phyloP scores from a whole-genome alignment of 2,329 filamentous ascomycete species.

The Colletotrichum ledebouriae region DNA sequence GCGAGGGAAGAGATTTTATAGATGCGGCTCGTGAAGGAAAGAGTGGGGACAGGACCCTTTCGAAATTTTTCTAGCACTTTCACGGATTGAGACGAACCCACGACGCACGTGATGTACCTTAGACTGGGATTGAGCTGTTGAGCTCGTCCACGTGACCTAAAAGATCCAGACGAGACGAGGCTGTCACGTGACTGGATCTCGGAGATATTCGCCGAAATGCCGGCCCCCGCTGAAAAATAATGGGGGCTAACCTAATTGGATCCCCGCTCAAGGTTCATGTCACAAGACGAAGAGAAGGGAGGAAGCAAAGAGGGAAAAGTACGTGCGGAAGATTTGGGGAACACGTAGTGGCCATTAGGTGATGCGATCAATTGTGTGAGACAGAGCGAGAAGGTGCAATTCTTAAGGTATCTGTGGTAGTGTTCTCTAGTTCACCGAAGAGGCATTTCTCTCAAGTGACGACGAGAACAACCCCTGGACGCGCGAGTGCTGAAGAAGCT shows the following conservation, averaged over 20 bases:
- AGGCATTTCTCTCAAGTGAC: constrained; percentile 6
- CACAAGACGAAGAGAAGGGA: constrained; percentile 31
- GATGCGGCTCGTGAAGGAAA: constrained; percentile 36
- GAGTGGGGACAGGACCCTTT: constrained; percentile 25
- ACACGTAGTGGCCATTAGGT: constrained; percentile 40
- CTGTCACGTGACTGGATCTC: background rate
- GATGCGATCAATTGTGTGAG: background rate
- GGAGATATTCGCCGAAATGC: constrained; percentile 33
- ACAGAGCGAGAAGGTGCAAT: constrained; percentile 27
- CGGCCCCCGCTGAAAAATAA: constrained; percentile 17
- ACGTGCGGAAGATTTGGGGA: constrained; percentile 26
- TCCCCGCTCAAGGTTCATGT: constrained; percentile 32
- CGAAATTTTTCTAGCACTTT: constrained; percentile 36
- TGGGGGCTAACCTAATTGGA: constrained; percentile 24
- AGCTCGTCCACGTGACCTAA: constrained; percentile 10
- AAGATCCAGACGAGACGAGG: background rate
- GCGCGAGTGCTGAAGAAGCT: constrained; percentile 37
- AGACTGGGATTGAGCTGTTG: background rate
- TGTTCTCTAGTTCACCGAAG: constrained; percentile 1
- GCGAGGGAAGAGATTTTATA: constrained; percentile 39
- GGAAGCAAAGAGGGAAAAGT: background rate
- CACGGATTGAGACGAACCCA: background rate
- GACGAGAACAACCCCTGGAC: constrained; percentile 17
- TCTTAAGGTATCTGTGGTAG: constrained; percentile 7
- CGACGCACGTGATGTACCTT: background rate